A percentile compares a stretch with the other conserved stretches of the same genome.
Evolutionary conservation across 306 rosid genomes (phyloP).

Genomic region (Rosa multiflora): DNA sequence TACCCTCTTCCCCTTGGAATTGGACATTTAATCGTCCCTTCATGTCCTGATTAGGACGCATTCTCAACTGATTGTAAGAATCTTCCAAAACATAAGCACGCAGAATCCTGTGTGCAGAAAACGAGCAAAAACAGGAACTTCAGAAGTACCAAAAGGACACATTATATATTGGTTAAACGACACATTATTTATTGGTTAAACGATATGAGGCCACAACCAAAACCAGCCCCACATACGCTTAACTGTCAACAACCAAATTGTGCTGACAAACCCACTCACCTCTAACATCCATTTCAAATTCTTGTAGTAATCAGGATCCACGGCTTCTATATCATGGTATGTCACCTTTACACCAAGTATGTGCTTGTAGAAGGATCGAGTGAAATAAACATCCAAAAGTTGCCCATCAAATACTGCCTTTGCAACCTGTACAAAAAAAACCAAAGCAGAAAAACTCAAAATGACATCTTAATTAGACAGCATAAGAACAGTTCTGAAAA

Average conservation of each 20-base stretch:
- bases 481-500: neutral
- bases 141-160: too few relatives aligned
- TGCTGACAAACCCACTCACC: slow-evolving; percentile 48
- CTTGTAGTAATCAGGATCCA: slow-evolving; percentile 97
- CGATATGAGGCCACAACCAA: neutral
- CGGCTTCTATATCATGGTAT: slow-evolving; percentile 99
- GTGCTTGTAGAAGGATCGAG: slow-evolving; percentile 98
- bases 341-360: slow-evolving; percentile 97
- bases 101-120: too few relatives aligned
- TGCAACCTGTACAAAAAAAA: slow-evolving; percentile 72
- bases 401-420: slow-evolving; percentile 98
- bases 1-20: slow-evolving; percentile 99
- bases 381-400: slow-evolving; percentile 96
- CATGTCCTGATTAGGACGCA: slow-evolving; percentile 88
- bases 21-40: slow-evolving; percentile 92
- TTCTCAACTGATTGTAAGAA: slow-evolving; percentile 90
- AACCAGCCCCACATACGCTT: neutral
- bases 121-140: too few relatives aligned
- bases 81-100: slow-evolving; percentile 98
- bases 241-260: slow-evolving; percentile 11
- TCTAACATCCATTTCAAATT: slow-evolving; percentile 99
- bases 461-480: neutral
- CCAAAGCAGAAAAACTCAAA: slow-evolving; percentile 19
- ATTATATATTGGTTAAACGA: too few relatives aligned
- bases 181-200: too few relatives aligned